These are phyloP conservation scores for Alternaria tenuissima DNA, from an alignment of 2,329 filamentous ascomycete genomes.

Conservation along the genomic window DNA sequence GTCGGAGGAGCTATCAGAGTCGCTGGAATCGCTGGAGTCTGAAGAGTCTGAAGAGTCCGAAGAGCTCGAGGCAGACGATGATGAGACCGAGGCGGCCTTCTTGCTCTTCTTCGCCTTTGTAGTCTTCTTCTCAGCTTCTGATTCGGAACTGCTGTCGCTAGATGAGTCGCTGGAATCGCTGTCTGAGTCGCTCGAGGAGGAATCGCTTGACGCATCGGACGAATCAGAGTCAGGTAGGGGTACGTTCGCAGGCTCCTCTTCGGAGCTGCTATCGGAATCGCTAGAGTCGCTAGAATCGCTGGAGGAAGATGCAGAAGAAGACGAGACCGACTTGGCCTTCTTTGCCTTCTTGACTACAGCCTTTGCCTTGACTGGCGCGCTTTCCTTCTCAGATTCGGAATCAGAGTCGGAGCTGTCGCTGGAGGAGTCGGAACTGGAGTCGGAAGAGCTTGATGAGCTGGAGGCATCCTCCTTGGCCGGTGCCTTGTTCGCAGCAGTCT, in stretches of 20 bases:
- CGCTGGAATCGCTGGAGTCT: conserved; percentile 33
- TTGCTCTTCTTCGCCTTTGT: conserved; percentile 32
- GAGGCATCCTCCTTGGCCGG: conserved; percentile 19
- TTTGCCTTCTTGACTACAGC: conserved; percentile 18
- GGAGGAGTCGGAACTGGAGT: conserved; percentile 25
- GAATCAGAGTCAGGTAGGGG: conserved; percentile 38
- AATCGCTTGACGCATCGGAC: conserved; percentile 39
- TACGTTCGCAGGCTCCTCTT: conserved; percentile 34
- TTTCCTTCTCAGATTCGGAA: conserved; percentile 39
- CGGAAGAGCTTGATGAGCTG: conserved; percentile 27
- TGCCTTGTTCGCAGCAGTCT: conserved; percentile 21
- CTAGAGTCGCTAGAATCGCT: conserved; percentile 31
- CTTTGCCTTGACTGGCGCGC: conserved; percentile 49
- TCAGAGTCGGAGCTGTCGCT: conserved; percentile 30
- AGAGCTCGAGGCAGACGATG: conserved; percentile 44
- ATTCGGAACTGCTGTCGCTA: conserved; percentile 40
- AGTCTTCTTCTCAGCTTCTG: conserved; percentile 32
- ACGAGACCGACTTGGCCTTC: conserved; percentile 18
- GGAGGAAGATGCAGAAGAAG: conserved; percentile 22
- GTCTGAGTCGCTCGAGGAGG: conserved; percentile 22
- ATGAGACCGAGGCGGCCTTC: conserved; percentile 38
- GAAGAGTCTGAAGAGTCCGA: conserved; percentile 30
- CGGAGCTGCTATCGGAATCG: conserved; percentile 30
- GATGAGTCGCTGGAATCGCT: conserved; percentile 36
- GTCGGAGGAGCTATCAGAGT: conserved; percentile 38